Percentiles rank a stretch among this genome's conserved stretches.
Conservation (phyloP, 1,284 basidiomycete species). For the Papiliotrema laurentii region DNA sequence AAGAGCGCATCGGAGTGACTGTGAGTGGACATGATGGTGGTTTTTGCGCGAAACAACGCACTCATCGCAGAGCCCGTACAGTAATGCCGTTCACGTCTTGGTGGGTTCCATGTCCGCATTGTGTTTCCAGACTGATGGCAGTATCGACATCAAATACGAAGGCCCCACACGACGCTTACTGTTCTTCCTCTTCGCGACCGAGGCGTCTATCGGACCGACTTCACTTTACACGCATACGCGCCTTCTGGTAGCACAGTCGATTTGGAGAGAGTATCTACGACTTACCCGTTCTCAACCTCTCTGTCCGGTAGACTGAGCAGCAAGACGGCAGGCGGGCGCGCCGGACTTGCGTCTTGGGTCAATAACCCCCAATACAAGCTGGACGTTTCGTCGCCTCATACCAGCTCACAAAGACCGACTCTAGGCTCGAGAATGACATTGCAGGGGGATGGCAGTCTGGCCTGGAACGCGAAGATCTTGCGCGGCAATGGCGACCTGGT, state of each 20-base stretch:
- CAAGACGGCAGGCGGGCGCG: slow-evolving; percentile 78
- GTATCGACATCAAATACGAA: slow-evolving; percentile 27
- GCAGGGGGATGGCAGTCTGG: slow-evolving; percentile 61
- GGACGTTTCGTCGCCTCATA: slow-evolving; percentile 47
- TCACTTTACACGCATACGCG: slow-evolving; percentile 39
- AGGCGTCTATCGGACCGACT: slow-evolving; percentile 34
- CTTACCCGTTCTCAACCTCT: slow-evolving; percentile 31
- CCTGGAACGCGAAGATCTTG: slow-evolving; percentile 68
- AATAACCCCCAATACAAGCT: slow-evolving; percentile 84
- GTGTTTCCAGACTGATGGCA: background rate
- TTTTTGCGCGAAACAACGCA: background rate
- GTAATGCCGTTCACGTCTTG: slow-evolving; percentile 70
- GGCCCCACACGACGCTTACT: slow-evolving; percentile 16
- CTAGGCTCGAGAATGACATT: slow-evolving; percentile 55
- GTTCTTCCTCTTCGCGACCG: slow-evolving; percentile 34
- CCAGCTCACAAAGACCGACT: slow-evolving; percentile 34
- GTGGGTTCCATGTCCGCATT: slow-evolving; percentile 43
- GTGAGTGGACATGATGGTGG: background rate
- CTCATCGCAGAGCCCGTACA: slow-evolving; percentile 52
- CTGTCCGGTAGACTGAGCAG: slow-evolving; percentile 60
- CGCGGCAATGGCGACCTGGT: slow-evolving; percentile 72
- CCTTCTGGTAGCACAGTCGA: slow-evolving; percentile 13
- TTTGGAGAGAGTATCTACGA: slow-evolving; percentile 26
- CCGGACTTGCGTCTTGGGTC: slow-evolving; percentile 73
- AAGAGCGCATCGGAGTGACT: background rate